Base-by-base conservation (phyloP, 129 eudicot species). In the Flaveria robusta region DNA sequence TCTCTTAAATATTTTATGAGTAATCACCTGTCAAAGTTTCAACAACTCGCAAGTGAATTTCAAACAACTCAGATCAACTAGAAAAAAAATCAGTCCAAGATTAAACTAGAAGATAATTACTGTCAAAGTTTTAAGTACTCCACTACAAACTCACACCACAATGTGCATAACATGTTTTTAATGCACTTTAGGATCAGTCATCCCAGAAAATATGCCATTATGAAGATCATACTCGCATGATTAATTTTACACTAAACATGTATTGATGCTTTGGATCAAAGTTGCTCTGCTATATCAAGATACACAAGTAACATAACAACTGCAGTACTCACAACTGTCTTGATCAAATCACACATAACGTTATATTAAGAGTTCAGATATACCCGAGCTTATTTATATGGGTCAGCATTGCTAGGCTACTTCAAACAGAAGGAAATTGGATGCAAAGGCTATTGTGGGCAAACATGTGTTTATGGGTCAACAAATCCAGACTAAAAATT, bases 311-410 rank as follows among this genome's bases (percentile, higher is more conserved):
- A 88, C 31, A 81, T 85, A 56, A 87, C 80, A 55, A 91, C 90
- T 2, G 87, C 92, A 47, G 92, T 86, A 76, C 95, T 79, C 71
- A 89, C 92, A 75, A 87, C 82, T n/a, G 85, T 85, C 83, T 79
- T 74, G 45, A 88, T 83, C 66, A 87, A 85, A 74, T 85, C 85
- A 74, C 86, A 87, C n/a, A 85, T 65, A 19, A 86, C 56, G 14
- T 43, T 43, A 43, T 43, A 43, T 8, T 1, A 8, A 0, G 9
- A 43, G 13, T 43, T 43, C 7, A 49, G 31, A 23, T 56, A 22
- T 9, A 10, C 64, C 31, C 16, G 8, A 56, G 22, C 31, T 58
- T 19, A 9, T 1, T 5, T 54, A 19, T 58, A 22, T 23, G 31
- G 31, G 65, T 58, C 65, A 58, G 4, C 9, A 22, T 23, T 34